Conservation (phyloP, 768 basidiomycete genomes). For the Agaricus blazei region DNA sequence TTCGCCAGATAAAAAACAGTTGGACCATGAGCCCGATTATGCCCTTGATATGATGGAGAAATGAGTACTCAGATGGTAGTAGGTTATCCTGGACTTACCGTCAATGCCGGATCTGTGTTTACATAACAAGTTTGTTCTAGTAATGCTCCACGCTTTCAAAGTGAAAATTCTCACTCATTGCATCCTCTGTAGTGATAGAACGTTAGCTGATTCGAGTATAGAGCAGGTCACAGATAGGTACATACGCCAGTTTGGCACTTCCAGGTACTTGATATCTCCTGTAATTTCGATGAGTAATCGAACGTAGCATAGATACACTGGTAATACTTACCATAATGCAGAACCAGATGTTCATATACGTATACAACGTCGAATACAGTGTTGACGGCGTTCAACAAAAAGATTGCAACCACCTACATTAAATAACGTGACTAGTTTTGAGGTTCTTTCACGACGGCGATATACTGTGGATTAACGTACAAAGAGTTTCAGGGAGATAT, state of each 20-base stretch:
- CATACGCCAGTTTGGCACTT: slow-evolving; percentile 4
- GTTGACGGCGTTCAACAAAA: slow-evolving; percentile 45
- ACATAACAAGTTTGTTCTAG: too few species aligned
- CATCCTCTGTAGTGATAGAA: too few species aligned
- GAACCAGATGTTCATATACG: slow-evolving; percentile 42
- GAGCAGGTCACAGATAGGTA: not conserved
- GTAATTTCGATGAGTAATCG: not conserved
- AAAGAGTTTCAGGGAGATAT: slow-evolving; percentile 38
- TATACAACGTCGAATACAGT: slow-evolving; percentile 37
- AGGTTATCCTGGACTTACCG: too few species aligned
- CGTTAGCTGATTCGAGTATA: too few species aligned
- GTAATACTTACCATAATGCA: slow-evolving; percentile 34
- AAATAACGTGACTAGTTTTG: not conserved
- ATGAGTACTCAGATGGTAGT: too few species aligned
- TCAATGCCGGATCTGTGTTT: too few species aligned
- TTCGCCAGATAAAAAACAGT: slow-evolving; percentile 39
- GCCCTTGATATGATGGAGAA: slow-evolving; percentile 22
- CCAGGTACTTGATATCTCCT: slow-evolving; percentile 15
- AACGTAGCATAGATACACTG: too few species aligned
- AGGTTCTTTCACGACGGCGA: not conserved
- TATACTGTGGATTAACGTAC: slow-evolving; percentile 26
- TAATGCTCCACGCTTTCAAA: too few species aligned
- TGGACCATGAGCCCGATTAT: slow-evolving; percentile 41
- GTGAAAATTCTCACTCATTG: too few species aligned
- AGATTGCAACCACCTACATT: slow-evolving; percentile 16